Evolutionary conservation across 2,329 filamentous ascomycete species (phyloP), one percentile per base, ranked within the genome.

Genomic region (Aphanocladium album): DNA sequence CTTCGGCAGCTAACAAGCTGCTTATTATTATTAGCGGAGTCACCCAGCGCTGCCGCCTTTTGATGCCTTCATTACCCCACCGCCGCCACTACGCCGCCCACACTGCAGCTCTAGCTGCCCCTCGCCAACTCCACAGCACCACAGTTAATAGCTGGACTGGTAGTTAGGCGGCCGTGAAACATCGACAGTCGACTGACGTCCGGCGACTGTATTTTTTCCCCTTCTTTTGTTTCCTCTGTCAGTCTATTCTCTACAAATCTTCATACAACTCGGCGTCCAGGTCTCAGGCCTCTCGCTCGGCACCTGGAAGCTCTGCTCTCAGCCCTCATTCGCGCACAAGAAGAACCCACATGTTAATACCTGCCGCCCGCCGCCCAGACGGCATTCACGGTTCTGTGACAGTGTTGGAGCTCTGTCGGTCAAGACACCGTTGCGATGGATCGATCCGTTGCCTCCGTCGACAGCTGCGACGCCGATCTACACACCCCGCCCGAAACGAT

Each of bases 401-500:
- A 72, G 77, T 74, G 74, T 70, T 76, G 75, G 74, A 79, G 76
- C 76, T 76, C n/a, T 27, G 41, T 49, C 56, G 5, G 43, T 43
- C 54, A 46, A 43, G 37, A 53, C 25, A 21, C 45, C 25, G 25
- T 51, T 41, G 23, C 35, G 76, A 84, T 84, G 81, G 81, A 83
- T 77, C 78, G 75, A 72, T 74, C 76, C 71, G 76, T 77, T 70
- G 76, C 69, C 69, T 74, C 77, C 65, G 73, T 76, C 70, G 80
- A 83, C 74, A 76, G 76, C 72, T 79, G 76, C 79, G 81, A 84
- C 76, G 81, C 82, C 74, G 80, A 62, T n/a, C n/a, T 30, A 12
- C 43, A 82, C 69, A 77, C 79, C 74, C 87, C 84, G 68, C 82
- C 82, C 73, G 85, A 88, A 77, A 81, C 83, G 72, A 80, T 80